Evolutionary conservation across 2,329 filamentous ascomycete genomes (phyloP), one percentile per base, ranked within the genome.

Genomic region (Massarina eburnea): DNA sequence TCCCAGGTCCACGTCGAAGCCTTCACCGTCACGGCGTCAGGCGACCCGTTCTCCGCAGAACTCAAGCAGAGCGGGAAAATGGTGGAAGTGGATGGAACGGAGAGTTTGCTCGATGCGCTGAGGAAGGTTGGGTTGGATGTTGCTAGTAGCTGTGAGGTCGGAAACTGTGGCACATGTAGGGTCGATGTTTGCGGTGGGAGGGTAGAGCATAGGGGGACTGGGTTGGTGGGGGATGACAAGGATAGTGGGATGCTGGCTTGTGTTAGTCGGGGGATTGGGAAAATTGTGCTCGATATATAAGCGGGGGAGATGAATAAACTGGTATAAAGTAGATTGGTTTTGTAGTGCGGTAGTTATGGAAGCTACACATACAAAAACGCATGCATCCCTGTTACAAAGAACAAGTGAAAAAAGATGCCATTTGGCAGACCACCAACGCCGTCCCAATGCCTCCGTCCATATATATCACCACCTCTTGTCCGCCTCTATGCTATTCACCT

Each of bases 1-100:
- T 69, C 73, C 1, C 80, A 82, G 32, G 71, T 85, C 1, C 82
- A 86, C 60, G 81, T 78, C 46, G 83, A 86, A 61, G 77, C 78
- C 0, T 86, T 86, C 49, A 68, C 71, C 1, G 77, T 78, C 1
- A 74, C 78, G 17, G 70, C 74, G 0, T 73, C 73, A 0, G 82
- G 83, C 0, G 80, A 85, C 54, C 77, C 81, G 0, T 86, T 86
- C 51, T 78, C 80, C 32, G 82, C 72, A 0, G 74, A 80, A 37
- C 72, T 86, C 0, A 62, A 65, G 6, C 76, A 78, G 42, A 57
- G 61, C 30, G 47, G 61, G 37, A 74, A 67, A 52, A 63, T 68
- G 1, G 48, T 86, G 6, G 63, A 73, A 14, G 78, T 78, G 0
- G 68, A 62, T 1, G 65, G 69, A 1, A 65, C 72, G 2, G 64